Conservation (phyloP, 805 yeast species). For the Komagataella populi region DNA sequence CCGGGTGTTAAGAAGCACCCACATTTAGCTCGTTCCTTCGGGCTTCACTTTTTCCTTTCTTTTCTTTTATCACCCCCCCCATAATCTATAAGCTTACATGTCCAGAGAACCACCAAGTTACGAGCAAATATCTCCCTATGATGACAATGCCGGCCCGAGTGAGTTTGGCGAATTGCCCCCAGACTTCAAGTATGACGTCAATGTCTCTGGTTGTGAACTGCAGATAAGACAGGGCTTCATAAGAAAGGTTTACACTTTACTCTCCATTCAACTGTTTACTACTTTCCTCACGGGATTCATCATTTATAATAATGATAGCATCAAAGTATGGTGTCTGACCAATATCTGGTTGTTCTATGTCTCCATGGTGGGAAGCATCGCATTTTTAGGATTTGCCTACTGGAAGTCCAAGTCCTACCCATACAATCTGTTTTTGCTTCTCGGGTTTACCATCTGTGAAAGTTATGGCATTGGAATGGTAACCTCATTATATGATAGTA, state of each 20-base stretch:
- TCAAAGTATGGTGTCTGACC: slow-evolving; percentile 39
- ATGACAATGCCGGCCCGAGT: not conserved
- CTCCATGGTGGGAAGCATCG: slow-evolving; percentile 45
- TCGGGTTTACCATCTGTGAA: slow-evolving; percentile 66
- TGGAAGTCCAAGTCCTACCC: slow-evolving; percentile 60
- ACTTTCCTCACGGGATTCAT: slow-evolving; percentile 47
- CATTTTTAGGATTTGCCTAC: slow-evolving; percentile 49
- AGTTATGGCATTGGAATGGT: slow-evolving; percentile 59
- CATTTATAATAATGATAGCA: slow-evolving; percentile 27
- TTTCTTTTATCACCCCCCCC: not conserved
- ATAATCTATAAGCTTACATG: not conserved
- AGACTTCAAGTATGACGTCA: slow-evolving; percentile 72
- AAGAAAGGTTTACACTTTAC: slow-evolving; percentile 65
- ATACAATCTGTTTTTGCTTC: slow-evolving; percentile 35
- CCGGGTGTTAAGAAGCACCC: not conserved
- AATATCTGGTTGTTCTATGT: slow-evolving; percentile 49
- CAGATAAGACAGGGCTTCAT: slow-evolving; percentile 65
- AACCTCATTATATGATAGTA: slow-evolving; percentile 48
- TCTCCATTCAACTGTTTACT: slow-evolving; percentile 46
- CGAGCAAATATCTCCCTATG: not conserved
- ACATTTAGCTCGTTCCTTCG: not conserved
- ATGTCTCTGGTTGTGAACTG: slow-evolving; percentile 66
- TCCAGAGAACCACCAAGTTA: not conserved
- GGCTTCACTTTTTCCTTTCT: not conserved
- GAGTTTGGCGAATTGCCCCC: slow-evolving; percentile 27